These are phyloP conservation scores for Zygosaccharomyces siamensis DNA, from an alignment of 805 yeast species.

Conservation along the genomic window DNA sequence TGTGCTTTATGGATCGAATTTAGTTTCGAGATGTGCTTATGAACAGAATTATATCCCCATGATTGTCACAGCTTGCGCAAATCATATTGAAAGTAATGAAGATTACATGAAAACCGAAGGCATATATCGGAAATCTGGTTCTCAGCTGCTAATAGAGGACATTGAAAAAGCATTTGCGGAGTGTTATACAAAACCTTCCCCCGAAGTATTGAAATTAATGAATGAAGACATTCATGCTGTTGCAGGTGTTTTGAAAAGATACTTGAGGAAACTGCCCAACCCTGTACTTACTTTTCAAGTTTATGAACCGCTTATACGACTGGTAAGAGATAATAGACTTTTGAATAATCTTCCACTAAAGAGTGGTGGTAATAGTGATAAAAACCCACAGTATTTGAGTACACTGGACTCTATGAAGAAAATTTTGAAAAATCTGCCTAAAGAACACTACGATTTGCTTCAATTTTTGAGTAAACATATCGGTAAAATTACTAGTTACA, in stretches of 20 bases:
- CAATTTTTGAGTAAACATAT: slow-evolving; percentile 60
- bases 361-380: slow-evolving; percentile 11
- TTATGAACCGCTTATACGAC: slow-evolving; percentile 62
- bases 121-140: slow-evolving; percentile 83
- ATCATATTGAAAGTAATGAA: slow-evolving; percentile 75
- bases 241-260: slow-evolving; percentile 81
- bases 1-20: slow-evolving; percentile 38
- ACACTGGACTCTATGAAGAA: slow-evolving; percentile 40
- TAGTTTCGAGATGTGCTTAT: slow-evolving; percentile 55
- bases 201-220: slow-evolving; percentile 36
- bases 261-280: slow-evolving; percentile 75
- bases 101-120: slow-evolving; percentile 64
- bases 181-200: slow-evolving; percentile 37
- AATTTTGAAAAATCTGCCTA: slow-evolving; percentile 54
- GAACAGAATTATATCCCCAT: slow-evolving; percentile 67
- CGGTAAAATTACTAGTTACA: slow-evolving; percentile 48
- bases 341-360: slow-evolving; percentile 20
- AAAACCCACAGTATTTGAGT: slow-evolving; percentile 6
- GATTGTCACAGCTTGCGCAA: slow-evolving; percentile 64
- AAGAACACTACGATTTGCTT: slow-evolving; percentile 59
- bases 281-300: slow-evolving; percentile 71
- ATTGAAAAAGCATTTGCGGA: slow-evolving; percentile 29
- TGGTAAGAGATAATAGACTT: slow-evolving; percentile 38
- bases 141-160: slow-evolving; percentile 47
- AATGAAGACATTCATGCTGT: slow-evolving; percentile 78